A percentile compares a stretch with the other conserved stretches of the same genome.
Evolutionary conservation across 306 rosid genomes (phyloP).

Genomic region (Quercus variabilis): DNA sequence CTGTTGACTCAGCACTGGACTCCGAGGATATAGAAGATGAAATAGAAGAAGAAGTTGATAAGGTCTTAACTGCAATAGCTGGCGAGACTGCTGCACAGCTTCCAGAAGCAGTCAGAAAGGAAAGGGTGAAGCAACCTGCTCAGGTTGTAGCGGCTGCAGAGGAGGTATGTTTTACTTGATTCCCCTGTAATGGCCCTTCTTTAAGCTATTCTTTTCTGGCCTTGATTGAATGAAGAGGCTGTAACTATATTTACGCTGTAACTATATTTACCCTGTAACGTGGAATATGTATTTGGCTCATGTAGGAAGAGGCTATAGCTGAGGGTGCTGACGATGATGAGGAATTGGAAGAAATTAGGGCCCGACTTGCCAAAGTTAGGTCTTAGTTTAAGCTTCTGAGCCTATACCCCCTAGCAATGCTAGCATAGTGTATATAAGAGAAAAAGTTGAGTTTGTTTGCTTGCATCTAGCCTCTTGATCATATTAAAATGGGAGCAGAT

Average conservation of each 20-base stretch:
- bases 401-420: no score
- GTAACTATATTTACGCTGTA: no score
- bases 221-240: slow-evolving; percentile 6
- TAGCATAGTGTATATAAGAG: no score
- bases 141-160: slow-evolving; percentile 44
- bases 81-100: slow-evolving; percentile 97
- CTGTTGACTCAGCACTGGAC: slow-evolving; percentile 79
- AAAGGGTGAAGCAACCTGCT: slow-evolving; percentile 61
- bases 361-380: slow-evolving; percentile 72
- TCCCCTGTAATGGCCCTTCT: neutral
- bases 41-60: slow-evolving; percentile 96
- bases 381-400: slow-evolving; percentile 26
- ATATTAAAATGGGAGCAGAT: no score
- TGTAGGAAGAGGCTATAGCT: slow-evolving; percentile 60
- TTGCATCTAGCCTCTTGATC: no score
- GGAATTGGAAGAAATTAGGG: slow-evolving; percentile 71
- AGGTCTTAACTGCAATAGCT: slow-evolving; percentile 82
- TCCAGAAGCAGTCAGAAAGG: slow-evolving; percentile 84
- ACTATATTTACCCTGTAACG: no score
- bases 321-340: slow-evolving; percentile 73
- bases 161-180: slow-evolving; percentile 38
- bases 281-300: neutral
- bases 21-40: slow-evolving; percentile 94
- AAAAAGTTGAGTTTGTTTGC: no score
- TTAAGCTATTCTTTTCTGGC: neutral